Percentiles rank a stretch among this genome's conserved stretches.
Conservation (phyloP, 257 asterid species). For the Linaria vulgaris region DNA sequence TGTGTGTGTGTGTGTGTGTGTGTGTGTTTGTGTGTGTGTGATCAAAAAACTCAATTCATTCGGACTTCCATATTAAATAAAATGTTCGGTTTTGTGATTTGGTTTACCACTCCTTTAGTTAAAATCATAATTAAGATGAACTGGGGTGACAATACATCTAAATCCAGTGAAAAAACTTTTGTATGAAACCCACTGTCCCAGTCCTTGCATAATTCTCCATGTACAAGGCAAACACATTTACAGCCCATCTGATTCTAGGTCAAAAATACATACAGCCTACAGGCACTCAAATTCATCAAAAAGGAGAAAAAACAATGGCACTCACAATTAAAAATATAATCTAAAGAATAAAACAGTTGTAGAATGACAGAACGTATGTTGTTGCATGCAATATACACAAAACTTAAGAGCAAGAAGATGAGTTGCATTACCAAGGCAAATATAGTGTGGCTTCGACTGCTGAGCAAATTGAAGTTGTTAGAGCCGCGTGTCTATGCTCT, state of each 20-base stretch:
- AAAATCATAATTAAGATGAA: too few relatives aligned
- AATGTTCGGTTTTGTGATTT: constrained; percentile 1
- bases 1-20: too few relatives aligned
- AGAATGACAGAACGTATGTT: constrained; percentile 10
- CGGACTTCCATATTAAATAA: constrained; percentile 4
- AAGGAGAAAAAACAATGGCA: too few relatives aligned
- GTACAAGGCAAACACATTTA: too few relatives aligned
- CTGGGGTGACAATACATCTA: neutral
- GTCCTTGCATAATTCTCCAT: too few relatives aligned
- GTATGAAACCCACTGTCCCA: too few relatives aligned
- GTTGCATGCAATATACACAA: constrained; percentile 9
- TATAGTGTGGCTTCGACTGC: constrained; percentile 96
- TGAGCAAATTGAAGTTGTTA: constrained; percentile 76
- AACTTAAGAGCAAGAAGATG: constrained; percentile 27
- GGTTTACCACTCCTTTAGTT: neutral
- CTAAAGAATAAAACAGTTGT: neutral
- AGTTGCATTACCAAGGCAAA: constrained; percentile 66
- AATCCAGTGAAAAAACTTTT: too few relatives aligned
- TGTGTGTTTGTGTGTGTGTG: too few relatives aligned
- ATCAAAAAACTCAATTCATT: constrained; percentile 4
- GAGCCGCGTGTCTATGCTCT: constrained; percentile 91
- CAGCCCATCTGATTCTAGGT: constrained; percentile 13
- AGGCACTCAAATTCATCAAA: constrained; percentile 2
- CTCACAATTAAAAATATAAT: constrained; percentile 1
- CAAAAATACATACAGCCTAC: neutral